Conservation (phyloP, 495 filamentous ascomycete genomes). For the Aspergillus indologenus region DNA sequence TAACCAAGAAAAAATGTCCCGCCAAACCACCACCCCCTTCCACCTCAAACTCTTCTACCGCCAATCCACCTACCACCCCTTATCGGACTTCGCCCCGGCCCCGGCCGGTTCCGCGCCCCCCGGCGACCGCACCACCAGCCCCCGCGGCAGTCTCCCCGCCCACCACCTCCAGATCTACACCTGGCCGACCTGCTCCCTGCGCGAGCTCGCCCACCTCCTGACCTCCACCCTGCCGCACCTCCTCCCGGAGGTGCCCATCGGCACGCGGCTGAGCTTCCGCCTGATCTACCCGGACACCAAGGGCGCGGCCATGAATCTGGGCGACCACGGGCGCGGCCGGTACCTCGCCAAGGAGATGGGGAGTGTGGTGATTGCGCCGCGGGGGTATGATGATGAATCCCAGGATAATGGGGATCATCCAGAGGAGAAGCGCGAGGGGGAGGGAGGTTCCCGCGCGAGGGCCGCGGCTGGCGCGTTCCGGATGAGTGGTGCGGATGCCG, state of each 20-base stretch:
- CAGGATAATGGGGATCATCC: conserved; percentile 17
- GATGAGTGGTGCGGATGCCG: conserved; percentile 49
- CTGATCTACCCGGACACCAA: conserved; percentile 82
- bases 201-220: conserved; percentile 77
- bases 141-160: conserved; percentile 37
- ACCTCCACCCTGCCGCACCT: conserved; percentile 61
- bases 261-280: conserved; percentile 81
- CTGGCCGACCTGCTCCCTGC: conserved; percentile 78
- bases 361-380: conserved; percentile 65
- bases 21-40: conserved; percentile 80
- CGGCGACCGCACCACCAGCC: conserved; percentile 40
- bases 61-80: conserved; percentile 64
- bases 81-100: conserved; percentile 37
- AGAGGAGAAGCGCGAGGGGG: conserved; percentile 41
- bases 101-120: too few species aligned
- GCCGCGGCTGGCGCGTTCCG: conserved; percentile 23
- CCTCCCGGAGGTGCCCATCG: conserved; percentile 71
- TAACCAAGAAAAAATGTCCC: conserved; percentile 34
- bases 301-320: conserved; percentile 33
- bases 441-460: conserved; percentile 16
- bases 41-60: conserved; percentile 88
- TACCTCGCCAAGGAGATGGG: conserved; percentile 78
- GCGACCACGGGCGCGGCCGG: conserved; percentile 47
- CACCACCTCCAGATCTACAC: conserved; percentile 83
- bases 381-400: conserved; percentile 9